These are phyloP conservation scores for Pichia sp. DNA, from an alignment of 1,139 yeast species.

Conservation along the genomic window DNA sequence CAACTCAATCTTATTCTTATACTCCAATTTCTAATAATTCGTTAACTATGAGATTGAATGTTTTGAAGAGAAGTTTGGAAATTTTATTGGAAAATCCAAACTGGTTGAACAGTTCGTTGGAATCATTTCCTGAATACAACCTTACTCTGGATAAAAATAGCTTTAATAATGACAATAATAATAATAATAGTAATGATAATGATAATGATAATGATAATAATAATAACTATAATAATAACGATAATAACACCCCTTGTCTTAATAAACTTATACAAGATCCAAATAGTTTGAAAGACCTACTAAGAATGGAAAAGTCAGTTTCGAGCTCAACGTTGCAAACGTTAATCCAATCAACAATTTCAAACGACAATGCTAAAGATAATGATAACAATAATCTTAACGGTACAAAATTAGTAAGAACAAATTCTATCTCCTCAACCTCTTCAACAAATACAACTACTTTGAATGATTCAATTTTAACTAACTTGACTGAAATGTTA, in stretches of 20 bases:
- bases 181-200: neutral
- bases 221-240: neutral
- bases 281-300: constrained; percentile 1
- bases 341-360: constrained; percentile 36
- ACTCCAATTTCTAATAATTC: constrained; percentile 79
- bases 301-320: constrained; percentile 36
- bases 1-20: constrained; percentile 80
- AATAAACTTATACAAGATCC: neutral
- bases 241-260: neutral
- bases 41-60: constrained; percentile 66
- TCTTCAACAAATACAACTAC: neutral
- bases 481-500: constrained; percentile 42
- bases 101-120: constrained; percentile 33
- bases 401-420: neutral
- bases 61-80: constrained; percentile 68
- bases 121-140: constrained; percentile 14
- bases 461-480: constrained; percentile 12
- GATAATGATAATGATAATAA: neutral
- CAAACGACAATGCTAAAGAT: neutral
- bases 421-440: constrained; percentile 1
- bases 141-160: neutral
- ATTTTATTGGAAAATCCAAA: constrained; percentile 61
- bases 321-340: constrained; percentile 48
- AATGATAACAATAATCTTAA: neutral
- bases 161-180: neutral